A percentile compares a stretch with the other conserved stretches of the same genome.
phyloP scores from a whole-genome alignment of 768 basidiomycete genomes.

The Auricularia sp. region DNA sequence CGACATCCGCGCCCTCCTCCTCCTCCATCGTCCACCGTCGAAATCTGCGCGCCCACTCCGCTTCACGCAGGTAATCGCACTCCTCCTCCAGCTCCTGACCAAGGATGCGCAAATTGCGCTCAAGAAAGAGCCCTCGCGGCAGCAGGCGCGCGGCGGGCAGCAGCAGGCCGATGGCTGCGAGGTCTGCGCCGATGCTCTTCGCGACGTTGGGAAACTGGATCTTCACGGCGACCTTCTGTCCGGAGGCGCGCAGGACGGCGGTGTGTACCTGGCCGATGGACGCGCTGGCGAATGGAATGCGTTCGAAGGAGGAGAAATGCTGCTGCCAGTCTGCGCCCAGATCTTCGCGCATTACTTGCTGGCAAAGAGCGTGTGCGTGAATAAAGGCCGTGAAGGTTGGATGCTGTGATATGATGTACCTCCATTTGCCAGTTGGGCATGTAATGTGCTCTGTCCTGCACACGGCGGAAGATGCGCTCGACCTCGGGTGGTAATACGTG shows the following conservation, averaged over 20 bases:
- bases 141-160: conserved; percentile 71
- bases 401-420: conserved; percentile 30
- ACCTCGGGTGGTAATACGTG: conserved; percentile 79
- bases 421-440: conserved; percentile 99
- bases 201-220: conserved; percentile 92
- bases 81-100: conserved; percentile 77
- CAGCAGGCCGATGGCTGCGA: conserved; percentile 75
- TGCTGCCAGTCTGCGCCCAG: conserved; percentile 67
- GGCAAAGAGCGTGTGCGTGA: conserved; percentile 1
- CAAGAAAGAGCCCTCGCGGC: conserved; percentile 83
- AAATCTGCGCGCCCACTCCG: conserved; percentile 56
- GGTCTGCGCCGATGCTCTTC: conserved; percentile 76
- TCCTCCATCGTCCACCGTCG: conserved; percentile 18
- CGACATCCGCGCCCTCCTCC: conserved; percentile 29
- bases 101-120: conserved; percentile 65
- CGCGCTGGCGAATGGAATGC: conserved; percentile 86
- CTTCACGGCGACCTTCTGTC: conserved; percentile 67
- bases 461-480: conserved; percentile 77
- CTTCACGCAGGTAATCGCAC: conserved; percentile 84
- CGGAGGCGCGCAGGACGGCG: conserved; percentile 49
- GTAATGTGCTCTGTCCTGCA: conserved; percentile 93
- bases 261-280: conserved; percentile 95
- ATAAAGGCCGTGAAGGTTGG: not conserved
- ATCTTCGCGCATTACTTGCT: conserved; percentile 65
- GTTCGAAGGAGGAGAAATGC: conserved; percentile 65